Evolutionary conservation across 192 early-diverging fungal species (phyloP), one percentile per base, ranked within the genome.

Genomic region (Spinellus fusiger): DNA sequence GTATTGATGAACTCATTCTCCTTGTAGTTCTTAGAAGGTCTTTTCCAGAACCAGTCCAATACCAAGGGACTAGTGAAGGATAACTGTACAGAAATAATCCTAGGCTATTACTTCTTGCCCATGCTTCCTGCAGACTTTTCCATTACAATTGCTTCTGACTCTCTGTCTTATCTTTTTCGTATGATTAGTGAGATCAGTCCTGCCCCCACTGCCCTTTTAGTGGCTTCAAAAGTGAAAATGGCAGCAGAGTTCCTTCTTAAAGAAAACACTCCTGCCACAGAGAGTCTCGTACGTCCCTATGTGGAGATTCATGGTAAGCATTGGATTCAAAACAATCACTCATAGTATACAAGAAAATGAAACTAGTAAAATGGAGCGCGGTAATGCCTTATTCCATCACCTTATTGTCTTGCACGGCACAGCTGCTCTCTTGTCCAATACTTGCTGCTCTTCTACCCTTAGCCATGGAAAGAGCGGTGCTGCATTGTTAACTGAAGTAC

Each of bases 1-100:
- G 22, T 52, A 5, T 51, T 53, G 27, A 38, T 15, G 1, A 22
- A 51, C 27, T 46, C 10, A 50, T 33, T 23, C 23, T 29, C 12
- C 9, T n/a, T n/a, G n/a, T 71, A 84, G 76, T 92, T 95, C 61
- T 75, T 93, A 34, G 91, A 95, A 56, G 92, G 91, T 6, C 74
- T 93, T 28, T 93, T 95, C 64, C 89, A 92, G 54, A 92, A 89
- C 60, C 70, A 77, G 20, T 57, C 78, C 8, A 90, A 91, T 64
- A 82, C 78, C n/a, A 78, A 79, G 34, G 93, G 91, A 28, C 88
- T 93, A 56, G 73, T 90, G 20, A 77, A 83, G 38, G 64, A 71
- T 27, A 73, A 77, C n/a, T 89, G 89, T 6, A 65, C 87, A 6
- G 73, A 84, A 18, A 62, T 85, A 9, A 59, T 95, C 15, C 55